These are phyloP conservation scores for Isabelozyma pseudorhagii DNA, from an alignment of 805 yeast species.

Conservation along the genomic window DNA sequence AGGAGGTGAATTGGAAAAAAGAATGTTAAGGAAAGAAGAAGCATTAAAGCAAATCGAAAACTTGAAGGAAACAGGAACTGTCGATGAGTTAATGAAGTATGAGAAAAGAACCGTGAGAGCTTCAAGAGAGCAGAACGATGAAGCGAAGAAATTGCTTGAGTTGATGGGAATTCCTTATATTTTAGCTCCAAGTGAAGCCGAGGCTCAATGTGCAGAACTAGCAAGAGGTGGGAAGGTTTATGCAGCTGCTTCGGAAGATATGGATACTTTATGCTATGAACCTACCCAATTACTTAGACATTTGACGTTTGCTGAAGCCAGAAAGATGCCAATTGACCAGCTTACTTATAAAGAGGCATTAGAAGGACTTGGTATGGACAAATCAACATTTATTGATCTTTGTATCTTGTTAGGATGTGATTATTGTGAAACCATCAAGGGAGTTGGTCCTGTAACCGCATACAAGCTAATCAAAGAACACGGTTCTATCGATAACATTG, in stretches of 20 bases:
- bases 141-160: conserved; percentile 74
- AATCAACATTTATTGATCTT: conserved; percentile 77
- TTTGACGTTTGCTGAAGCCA: conserved; percentile 89
- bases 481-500: conserved; percentile 73
- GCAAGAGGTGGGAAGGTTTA: conserved; percentile 89
- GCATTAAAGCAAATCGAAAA: conserved; percentile 75
- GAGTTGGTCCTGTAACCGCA: conserved; percentile 96
- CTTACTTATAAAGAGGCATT: conserved; percentile 64
- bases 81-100: conserved; percentile 68
- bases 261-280: conserved; percentile 94
- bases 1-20: conserved; percentile 87
- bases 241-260: conserved; percentile 98
- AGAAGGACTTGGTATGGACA: conserved; percentile 72
- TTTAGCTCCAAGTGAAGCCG: conserved; percentile 97
- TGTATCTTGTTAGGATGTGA: conserved; percentile 96
- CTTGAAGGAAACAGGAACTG: conserved; percentile 75
- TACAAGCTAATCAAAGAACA: conserved; percentile 83
- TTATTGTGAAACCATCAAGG: conserved; percentile 91
- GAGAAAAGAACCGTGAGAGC: conserved; percentile 90
- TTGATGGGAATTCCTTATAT: conserved; percentile 96
- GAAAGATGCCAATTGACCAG: conserved; percentile 90
- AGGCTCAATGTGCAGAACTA: conserved; percentile 94
- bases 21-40: conserved; percentile 75
- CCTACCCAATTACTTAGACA: conserved; percentile 84
- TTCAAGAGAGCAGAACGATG: conserved; percentile 87